phyloP scores from a whole-genome alignment of 345 rosid genomes.

The Eucalyptus urophylla region DNA sequence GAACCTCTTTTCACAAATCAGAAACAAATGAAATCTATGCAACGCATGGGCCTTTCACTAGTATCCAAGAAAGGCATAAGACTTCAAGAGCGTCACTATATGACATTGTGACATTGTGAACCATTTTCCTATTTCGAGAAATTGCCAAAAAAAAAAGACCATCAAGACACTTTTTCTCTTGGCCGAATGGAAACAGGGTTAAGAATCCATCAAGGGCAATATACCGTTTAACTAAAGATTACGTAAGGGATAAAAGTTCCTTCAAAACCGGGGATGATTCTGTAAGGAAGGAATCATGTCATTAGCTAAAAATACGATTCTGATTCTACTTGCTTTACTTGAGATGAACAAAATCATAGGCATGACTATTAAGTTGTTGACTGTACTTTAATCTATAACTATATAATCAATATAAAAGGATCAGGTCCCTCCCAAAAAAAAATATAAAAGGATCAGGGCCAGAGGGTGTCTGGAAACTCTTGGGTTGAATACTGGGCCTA shows the following conservation, averaged over 20 bases:
- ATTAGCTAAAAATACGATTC: not conserved
- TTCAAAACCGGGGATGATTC: not conserved
- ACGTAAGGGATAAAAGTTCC: not conserved
- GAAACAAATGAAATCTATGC: not conserved
- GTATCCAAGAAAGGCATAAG: not conserved
- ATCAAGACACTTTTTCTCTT: not conserved
- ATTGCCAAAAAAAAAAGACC: not conserved
- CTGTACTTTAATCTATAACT: not conserved
- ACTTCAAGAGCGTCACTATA: not conserved
- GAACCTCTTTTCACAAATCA: not conserved
- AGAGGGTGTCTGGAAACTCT: not conserved
- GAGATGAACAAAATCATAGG: not conserved
- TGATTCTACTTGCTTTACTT: not conserved
- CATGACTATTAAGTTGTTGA: not conserved
- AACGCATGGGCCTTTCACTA: not conserved
- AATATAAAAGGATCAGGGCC: not conserved
- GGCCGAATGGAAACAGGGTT: not conserved
- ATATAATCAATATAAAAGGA: not conserved
- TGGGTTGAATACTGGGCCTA: not conserved
- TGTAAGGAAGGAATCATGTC: not conserved
- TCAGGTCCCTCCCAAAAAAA: too few species aligned
- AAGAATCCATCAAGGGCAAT: not conserved
- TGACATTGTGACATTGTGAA: not conserved
- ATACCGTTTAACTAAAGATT: not conserved
- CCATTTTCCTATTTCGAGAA: not conserved